Evolutionary conservation across 768 basidiomycete species (phyloP), one percentile per base, ranked within the genome.

Genomic region (Fibroporia radiculosa): DNA sequence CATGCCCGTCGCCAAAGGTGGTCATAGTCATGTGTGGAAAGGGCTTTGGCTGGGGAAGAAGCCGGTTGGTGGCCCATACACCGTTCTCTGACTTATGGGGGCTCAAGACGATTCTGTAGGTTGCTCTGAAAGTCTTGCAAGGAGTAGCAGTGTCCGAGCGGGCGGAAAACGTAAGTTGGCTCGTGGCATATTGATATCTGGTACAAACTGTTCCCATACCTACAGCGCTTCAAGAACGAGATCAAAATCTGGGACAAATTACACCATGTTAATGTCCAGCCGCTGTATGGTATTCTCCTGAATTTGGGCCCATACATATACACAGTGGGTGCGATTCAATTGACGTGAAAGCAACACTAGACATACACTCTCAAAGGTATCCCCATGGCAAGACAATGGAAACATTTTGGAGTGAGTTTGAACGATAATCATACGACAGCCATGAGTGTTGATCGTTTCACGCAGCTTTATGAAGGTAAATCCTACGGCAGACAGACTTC

Each of bases 211-310:
- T n/a, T n/a, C n/a, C n/a, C n/a, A n/a, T n/a, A n/a, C n/a, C n/a
- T n/a, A n/a, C n/a, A 80, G 78, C 71, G 76, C 23, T 75, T 80
- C 48, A 70, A 75, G 53, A 70, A 72, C 40, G 79, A 80, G 59
- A 72, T 80, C 16, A 51, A 55, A 14, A 64, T 78, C 16, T 81
- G 78, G 78, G 67, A 72, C 13, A 59, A 66, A 39, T 63, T 81
- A 32, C 61, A 67, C 44, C 65, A 80, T 40, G 63, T 66, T n/a
- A 70, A 80, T 41, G 71, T 77, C 18, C 62, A 74, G 20, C 67
- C 72, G n/a, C 71, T 80, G 53, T 70, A 75, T 50, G 77, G 79
- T 3, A 70, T 79, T 40, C 72, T 77, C 2, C 76, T 74, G 4
- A 66, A 77, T 48, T 63, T 73, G 45, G 75, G 74, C 0, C 68